Conservation (phyloP, 345 rosid genomes). For the Hirschfeldia incana region DNA sequence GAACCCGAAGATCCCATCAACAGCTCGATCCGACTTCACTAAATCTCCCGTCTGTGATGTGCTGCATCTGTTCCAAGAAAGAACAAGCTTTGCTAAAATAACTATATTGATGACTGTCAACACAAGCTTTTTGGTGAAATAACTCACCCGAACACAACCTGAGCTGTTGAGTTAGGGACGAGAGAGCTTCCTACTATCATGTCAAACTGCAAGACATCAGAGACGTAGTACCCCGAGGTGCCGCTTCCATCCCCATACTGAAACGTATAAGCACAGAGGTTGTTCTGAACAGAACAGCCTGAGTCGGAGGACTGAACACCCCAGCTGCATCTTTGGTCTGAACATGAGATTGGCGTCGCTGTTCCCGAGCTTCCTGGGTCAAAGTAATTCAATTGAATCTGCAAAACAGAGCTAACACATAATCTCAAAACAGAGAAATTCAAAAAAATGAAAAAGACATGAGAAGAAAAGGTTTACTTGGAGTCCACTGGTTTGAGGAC, state of each 20-base stretch:
- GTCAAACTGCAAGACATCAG: constrained; percentile 64
- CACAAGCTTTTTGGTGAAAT: neutral
- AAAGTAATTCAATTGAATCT: constrained; percentile 83
- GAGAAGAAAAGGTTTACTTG: constrained; percentile 44
- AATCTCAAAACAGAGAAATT: constrained; percentile 20
- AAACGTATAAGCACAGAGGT: constrained; percentile 75
- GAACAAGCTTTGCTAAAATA: neutral
- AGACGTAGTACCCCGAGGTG: constrained; percentile 76
- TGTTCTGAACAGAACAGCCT: constrained; percentile 57
- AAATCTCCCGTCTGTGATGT: constrained; percentile 73
- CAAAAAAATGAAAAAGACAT: neutral
- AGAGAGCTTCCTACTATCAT: constrained; percentile 53
- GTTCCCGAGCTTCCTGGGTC: constrained; percentile 82
- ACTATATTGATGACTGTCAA: neutral
- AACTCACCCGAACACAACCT: constrained; percentile 87
- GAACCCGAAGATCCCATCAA: constrained; percentile 94
- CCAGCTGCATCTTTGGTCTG: constrained; percentile 69
- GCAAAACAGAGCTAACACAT: constrained; percentile 13
- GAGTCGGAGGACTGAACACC: constrained; percentile 74
- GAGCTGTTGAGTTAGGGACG: constrained; percentile 63
- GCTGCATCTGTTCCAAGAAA: constrained; percentile 71
- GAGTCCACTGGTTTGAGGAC: constrained; percentile 82
- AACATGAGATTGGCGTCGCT: constrained; percentile 60
- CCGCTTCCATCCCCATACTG: constrained; percentile 99
- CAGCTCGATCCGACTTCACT: constrained; percentile 80